Conservation (phyloP, 768 basidiomycete genomes). For the Suillus americanus region DNA sequence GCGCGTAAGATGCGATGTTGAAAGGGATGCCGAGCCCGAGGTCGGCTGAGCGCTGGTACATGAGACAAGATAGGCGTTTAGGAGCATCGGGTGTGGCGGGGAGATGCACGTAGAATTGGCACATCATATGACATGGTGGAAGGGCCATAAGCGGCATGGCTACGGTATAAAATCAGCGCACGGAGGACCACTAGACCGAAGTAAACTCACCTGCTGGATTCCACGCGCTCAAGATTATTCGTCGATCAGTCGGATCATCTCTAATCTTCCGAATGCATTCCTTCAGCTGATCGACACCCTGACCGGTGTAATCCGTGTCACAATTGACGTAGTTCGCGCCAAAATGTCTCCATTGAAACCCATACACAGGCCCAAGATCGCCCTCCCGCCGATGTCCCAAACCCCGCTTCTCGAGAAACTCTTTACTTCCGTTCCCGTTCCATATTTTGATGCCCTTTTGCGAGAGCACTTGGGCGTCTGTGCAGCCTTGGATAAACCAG, state of each 20-base stretch:
- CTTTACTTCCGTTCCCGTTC: constrained; percentile 93
- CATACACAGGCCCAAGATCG: constrained; percentile 95
- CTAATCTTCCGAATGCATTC: constrained; percentile 92
- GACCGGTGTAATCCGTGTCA: constrained; percentile 71
- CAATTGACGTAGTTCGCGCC: constrained; percentile 80
- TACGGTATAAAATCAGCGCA: constrained; percentile 27
- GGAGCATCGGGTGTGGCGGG: constrained; percentile 52
- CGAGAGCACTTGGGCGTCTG: constrained; percentile 75
- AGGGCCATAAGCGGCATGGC: constrained; percentile 95
- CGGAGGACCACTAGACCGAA: background rate
- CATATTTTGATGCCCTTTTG: constrained; percentile 92
- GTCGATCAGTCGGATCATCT: constrained; percentile 87
- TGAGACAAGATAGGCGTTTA: constrained; percentile 85
- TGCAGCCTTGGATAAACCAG: constrained; percentile 89
- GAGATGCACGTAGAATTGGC: constrained; percentile 97
- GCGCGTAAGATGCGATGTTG: constrained; percentile 98
- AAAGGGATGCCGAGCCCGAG: constrained; percentile 97
- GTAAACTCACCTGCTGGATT: constrained; percentile 83
- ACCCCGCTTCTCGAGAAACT: constrained; percentile 83
- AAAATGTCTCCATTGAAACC: constrained; percentile 96
- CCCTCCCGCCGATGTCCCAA: constrained; percentile 84
- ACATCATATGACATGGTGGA: constrained; percentile 98
- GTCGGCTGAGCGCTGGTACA: constrained; percentile 98
- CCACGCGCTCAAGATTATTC: constrained; percentile 97
- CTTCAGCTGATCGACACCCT: constrained; percentile 89